phyloP scores from a whole-genome alignment of 345 rosid species.

The Populus nigra region DNA sequence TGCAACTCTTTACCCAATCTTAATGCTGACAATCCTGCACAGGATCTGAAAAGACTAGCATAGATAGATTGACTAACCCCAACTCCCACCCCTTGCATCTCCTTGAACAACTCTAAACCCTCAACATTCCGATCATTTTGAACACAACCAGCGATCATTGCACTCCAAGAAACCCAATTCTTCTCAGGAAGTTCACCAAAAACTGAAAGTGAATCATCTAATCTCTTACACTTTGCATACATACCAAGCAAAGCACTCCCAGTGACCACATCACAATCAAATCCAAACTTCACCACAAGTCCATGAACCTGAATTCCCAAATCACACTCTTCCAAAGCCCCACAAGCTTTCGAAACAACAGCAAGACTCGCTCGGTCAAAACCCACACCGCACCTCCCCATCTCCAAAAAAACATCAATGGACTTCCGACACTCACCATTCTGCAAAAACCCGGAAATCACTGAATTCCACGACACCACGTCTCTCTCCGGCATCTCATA shows the following conservation, averaged over 20 bases:
- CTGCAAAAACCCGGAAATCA: conserved; percentile 70
- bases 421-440: conserved; percentile 48
- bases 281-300: conserved; percentile 49
- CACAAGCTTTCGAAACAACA: conserved; percentile 57
- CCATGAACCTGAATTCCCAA: conserved; percentile 79
- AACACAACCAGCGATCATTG: conserved; percentile 75
- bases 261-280: conserved; percentile 55
- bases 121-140: conserved; percentile 48
- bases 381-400: conserved; percentile 44
- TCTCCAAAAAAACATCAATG: conserved; percentile 49
- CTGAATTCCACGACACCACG: conserved; percentile 80
- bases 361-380: conserved; percentile 64
- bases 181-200: conserved; percentile 58
- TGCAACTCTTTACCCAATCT: conserved; percentile 75
- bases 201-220: conserved; percentile 50
- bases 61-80: conserved; percentile 80
- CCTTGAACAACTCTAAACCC: conserved; percentile 64
- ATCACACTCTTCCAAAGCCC: conserved; percentile 36
- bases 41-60: conserved; percentile 79
- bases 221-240: conserved; percentile 78
- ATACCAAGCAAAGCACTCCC: conserved; percentile 83
- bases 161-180: conserved; percentile 86
- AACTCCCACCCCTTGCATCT: conserved; percentile 52
- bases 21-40: conserved; percentile 57
- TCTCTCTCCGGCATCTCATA: conserved; percentile 63